phyloP scores from a whole-genome alignment of 2,329 filamentous ascomycete species.

The Sporothrix brasiliensis region DNA sequence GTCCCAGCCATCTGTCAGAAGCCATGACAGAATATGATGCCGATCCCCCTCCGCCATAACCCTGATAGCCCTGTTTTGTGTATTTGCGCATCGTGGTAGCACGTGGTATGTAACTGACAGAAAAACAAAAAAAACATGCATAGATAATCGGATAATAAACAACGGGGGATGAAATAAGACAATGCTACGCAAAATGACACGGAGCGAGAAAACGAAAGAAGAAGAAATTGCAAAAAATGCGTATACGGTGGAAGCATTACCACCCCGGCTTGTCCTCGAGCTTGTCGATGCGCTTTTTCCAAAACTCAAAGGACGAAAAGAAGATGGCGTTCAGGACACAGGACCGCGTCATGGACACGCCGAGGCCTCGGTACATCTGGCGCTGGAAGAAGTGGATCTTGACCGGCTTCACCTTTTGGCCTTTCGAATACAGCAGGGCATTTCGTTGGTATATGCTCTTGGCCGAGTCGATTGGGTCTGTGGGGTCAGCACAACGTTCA shows the following conservation, averaged over 20 bases:
- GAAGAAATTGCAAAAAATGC: not conserved
- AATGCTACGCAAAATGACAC: not conserved
- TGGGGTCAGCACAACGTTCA: not conserved
- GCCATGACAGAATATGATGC: not conserved
- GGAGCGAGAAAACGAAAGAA: not conserved
- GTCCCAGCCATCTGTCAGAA: not conserved
- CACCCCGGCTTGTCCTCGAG: conserved; percentile 49
- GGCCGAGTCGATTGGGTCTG: conserved; percentile 74
- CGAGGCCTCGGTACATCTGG: conserved; percentile 80
- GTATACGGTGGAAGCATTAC: not conserved
- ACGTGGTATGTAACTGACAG: not conserved
- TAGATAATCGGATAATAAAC: not conserved
- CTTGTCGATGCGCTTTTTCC: conserved; percentile 68
- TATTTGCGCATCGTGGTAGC: not conserved
- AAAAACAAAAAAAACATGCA: no score
- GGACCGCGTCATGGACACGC: conserved; percentile 80
- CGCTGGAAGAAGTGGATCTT: conserved; percentile 77
- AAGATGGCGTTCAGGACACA: conserved; percentile 86
- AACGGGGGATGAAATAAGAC: not conserved
- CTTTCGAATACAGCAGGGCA: conserved; percentile 69
- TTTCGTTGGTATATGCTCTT: conserved; percentile 87
- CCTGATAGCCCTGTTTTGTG: not conserved
- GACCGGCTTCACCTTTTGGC: conserved; percentile 66
- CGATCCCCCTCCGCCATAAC: not conserved
- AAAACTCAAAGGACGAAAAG: conserved; percentile 84